Conservation (phyloP, 2,329 filamentous ascomycete species). For the Beauveria sp. region DNA sequence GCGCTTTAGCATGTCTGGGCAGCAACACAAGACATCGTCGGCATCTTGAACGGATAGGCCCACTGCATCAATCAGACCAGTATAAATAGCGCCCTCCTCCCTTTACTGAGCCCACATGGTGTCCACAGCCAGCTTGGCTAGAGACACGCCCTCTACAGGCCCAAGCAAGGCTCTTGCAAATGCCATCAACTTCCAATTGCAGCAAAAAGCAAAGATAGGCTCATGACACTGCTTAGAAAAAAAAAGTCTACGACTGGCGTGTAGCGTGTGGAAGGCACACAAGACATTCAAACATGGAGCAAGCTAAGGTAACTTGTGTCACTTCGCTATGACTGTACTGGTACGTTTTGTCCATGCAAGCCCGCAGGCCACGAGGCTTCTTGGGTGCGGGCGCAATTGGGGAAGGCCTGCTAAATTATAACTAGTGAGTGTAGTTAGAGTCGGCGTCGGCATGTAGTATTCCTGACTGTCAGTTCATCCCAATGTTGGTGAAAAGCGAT, state of each 20-base stretch:
- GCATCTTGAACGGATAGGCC: neutral
- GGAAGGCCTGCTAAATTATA: too few relatives aligned
- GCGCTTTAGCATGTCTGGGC: neutral
- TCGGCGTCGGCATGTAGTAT: too few relatives aligned
- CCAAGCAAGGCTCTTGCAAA: neutral
- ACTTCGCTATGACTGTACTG: too few relatives aligned
- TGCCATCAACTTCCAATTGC: neutral
- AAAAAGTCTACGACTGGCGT: neutral
- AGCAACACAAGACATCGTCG: neutral
- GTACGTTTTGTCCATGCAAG: too few relatives aligned
- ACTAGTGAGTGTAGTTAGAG: too few relatives aligned
- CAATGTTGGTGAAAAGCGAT: too few relatives aligned
- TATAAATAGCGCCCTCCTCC: neutral
- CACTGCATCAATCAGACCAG: neutral
- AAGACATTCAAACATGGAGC: too few relatives aligned
- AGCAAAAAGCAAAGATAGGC: neutral
- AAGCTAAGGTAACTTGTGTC: too few relatives aligned
- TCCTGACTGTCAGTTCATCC: too few relatives aligned
- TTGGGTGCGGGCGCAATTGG: too few relatives aligned
- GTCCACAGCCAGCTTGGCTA: neutral
- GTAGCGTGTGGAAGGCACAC: neutral
- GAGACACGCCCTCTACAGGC: neutral
- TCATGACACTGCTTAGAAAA: neutral
- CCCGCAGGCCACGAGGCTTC: too few relatives aligned
- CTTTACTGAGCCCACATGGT: neutral